These are phyloP conservation scores for Lachnellula cervina DNA, from an alignment of 2,329 filamentous ascomycete genomes.

Conservation along the genomic window DNA sequence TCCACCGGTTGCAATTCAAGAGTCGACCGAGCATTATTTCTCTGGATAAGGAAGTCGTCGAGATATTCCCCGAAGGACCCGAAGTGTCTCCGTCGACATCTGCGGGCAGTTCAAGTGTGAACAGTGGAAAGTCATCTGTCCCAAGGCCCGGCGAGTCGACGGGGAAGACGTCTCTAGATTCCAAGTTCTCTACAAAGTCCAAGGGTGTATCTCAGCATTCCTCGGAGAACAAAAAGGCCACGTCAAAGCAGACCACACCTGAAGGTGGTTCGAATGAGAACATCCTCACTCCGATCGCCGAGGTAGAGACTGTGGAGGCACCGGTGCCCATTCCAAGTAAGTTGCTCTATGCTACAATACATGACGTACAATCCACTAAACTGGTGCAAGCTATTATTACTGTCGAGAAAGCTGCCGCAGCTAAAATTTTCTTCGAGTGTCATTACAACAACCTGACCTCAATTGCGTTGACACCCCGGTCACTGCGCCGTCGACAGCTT, in stretches of 20 bases:
- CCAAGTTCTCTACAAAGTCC: slow-evolving; percentile 34
- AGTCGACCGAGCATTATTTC: slow-evolving; percentile 35
- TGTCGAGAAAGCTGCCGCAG: slow-evolving; percentile 71
- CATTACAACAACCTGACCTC: slow-evolving; percentile 69
- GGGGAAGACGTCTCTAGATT: slow-evolving; percentile 36
- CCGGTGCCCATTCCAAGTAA: slow-evolving; percentile 28
- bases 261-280: slow-evolving; percentile 22
- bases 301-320: slow-evolving; percentile 19
- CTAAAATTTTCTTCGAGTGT: slow-evolving; percentile 82
- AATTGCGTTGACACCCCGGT: slow-evolving; percentile 51
- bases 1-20: slow-evolving; percentile 38
- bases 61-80: slow-evolving; percentile 15
- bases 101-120: slow-evolving; percentile 23
- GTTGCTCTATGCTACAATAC: background rate
- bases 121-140: slow-evolving; percentile 27
- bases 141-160: slow-evolving; percentile 28
- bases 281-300: slow-evolving; percentile 26
- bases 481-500: slow-evolving; percentile 55
- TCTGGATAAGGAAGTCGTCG: slow-evolving; percentile 29
- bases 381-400: slow-evolving; percentile 42
- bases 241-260: slow-evolving; percentile 11
- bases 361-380: background rate
- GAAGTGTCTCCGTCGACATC: slow-evolving; percentile 22
- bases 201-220: slow-evolving; percentile 24
- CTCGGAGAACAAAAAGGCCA: slow-evolving; percentile 26